Percentiles rank a stretch among this genome's conserved stretches.
phyloP scores from a whole-genome alignment of 208 protist species.

The Leishmania mexicana region DNA sequence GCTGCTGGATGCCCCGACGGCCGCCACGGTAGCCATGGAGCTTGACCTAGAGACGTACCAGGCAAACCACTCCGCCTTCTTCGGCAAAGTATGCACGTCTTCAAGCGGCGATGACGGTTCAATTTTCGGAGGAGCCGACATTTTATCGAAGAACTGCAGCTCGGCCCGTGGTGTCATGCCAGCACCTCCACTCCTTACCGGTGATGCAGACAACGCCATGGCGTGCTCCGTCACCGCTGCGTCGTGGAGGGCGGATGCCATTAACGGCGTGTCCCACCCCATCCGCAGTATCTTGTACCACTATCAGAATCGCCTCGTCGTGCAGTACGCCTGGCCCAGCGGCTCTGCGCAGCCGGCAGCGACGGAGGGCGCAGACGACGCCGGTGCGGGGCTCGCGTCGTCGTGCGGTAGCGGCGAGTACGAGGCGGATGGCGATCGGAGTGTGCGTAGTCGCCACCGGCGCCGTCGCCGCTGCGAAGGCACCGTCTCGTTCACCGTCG shows the following conservation, averaged over 20 bases:
- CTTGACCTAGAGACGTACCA: constrained; percentile 21
- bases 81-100: constrained; percentile 15
- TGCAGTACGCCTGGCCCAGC: constrained; percentile 31
- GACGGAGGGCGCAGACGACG: not conserved
- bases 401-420: not conserved
- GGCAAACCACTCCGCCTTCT: constrained; percentile 12
- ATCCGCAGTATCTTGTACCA: constrained; percentile 28
- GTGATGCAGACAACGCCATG: not conserved
- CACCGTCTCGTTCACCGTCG: constrained; percentile 26
- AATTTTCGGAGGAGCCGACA: not conserved
- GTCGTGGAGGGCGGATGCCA: constrained; percentile 6
- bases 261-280: constrained; percentile 8
- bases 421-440: not conserved
- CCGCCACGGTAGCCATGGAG: constrained; percentile 11
- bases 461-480: constrained; percentile 42
- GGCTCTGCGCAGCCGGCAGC: constrained; percentile 7
- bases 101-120: not conserved
- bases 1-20: constrained; percentile 21
- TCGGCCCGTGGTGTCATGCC: not conserved
- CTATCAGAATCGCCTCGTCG: constrained; percentile 15
- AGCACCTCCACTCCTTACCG: not conserved
- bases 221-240: not conserved
- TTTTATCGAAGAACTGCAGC: not conserved
- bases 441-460: constrained; percentile 1
- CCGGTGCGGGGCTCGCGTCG: not conserved